A percentile compares a stretch with the other conserved stretches of the same genome.
phyloP scores from a whole-genome alignment of 2,329 filamentous ascomycete genomes.

The Macrophomina pseudophaseolina region DNA sequence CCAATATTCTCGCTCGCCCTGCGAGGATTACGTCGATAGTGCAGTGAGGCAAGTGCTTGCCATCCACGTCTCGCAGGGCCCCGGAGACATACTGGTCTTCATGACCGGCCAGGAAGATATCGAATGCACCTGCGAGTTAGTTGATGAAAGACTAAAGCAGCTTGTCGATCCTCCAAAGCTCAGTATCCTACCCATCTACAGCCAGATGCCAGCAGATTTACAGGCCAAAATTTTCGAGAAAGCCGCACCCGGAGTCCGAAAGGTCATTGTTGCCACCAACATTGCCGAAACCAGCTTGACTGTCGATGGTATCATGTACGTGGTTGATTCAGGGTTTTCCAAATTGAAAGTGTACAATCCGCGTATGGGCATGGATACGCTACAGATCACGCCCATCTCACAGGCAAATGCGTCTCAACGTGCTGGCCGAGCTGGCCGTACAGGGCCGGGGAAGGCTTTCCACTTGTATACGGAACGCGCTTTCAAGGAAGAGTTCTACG shows the following conservation, averaged over 20 bases:
- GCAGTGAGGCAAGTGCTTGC: conserved; percentile 94
- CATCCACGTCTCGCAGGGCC: conserved; percentile 93
- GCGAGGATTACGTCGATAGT: conserved; percentile 97
- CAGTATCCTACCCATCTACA: conserved; percentile 96
- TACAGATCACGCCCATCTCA: conserved; percentile 96
- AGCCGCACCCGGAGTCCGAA: conserved; percentile 86
- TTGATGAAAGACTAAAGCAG: conserved; percentile 83
- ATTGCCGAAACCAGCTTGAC: conserved; percentile 98
- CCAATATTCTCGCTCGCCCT: conserved; percentile 91
- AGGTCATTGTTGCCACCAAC: conserved; percentile 97
- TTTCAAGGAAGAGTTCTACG: conserved; percentile 94
- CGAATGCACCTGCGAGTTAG: conserved; percentile 90
- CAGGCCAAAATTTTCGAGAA: conserved; percentile 98
- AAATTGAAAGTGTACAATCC: conserved; percentile 99
- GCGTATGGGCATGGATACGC: conserved; percentile 98
- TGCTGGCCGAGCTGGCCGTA: conserved; percentile 90
- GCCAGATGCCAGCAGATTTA: conserved; percentile 97
- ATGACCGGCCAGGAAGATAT: conserved; percentile 99
- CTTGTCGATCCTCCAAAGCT: conserved; percentile 95
- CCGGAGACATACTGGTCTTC: conserved; percentile 94
- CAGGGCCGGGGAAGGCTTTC: conserved; percentile 93
- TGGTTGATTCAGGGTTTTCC: conserved; percentile 93
- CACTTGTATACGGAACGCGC: conserved; percentile 93
- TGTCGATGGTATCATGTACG: conserved; percentile 98
- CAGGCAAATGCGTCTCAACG: conserved; percentile 95